Evolutionary conservation across 768 basidiomycete species (phyloP).

Genomic region (Leccinellum rugosiceps): DNA sequence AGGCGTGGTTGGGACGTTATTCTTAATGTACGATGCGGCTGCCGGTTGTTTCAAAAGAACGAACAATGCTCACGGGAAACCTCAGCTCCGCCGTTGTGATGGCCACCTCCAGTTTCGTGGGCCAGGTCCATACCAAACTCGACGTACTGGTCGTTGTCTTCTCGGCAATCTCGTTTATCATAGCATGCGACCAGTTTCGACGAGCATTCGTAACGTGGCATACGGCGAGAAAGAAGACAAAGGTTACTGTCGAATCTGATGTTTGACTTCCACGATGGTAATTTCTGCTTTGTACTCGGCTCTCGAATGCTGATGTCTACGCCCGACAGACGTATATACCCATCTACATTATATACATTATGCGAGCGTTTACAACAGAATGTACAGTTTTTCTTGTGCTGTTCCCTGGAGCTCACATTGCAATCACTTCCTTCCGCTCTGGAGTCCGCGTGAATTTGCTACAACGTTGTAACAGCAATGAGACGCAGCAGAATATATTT

Average conservation of each 20-base stretch:
- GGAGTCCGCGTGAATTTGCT: background rate
- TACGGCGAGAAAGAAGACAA: conserved; percentile 9
- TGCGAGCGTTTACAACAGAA: background rate
- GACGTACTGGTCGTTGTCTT: conserved; percentile 14
- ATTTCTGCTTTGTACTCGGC: background rate
- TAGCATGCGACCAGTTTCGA: conserved; percentile 22
- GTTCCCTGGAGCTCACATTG: background rate
- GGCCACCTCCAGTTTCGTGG: conserved; percentile 8
- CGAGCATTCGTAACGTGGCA: conserved; percentile 19
- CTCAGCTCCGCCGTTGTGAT: conserved; percentile 18
- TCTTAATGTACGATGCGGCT: conserved; percentile 16
- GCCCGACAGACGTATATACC: background rate
- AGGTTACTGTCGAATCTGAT: background rate
- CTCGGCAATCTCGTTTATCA: conserved; percentile 12
- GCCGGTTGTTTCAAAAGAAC: background rate
- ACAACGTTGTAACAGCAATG: background rate
- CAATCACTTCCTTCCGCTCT: background rate
- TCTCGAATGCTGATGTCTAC: background rate
- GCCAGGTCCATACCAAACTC: conserved; percentile 14
- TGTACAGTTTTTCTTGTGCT: background rate
- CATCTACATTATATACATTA: background rate
- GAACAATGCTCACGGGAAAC: background rate
- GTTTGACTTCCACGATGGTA: background rate
- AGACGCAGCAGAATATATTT: background rate
- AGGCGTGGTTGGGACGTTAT: conserved; percentile 20